Conservation (phyloP, 2,329 filamentous ascomycete species). For the Zymoseptoria brevis region DNA sequence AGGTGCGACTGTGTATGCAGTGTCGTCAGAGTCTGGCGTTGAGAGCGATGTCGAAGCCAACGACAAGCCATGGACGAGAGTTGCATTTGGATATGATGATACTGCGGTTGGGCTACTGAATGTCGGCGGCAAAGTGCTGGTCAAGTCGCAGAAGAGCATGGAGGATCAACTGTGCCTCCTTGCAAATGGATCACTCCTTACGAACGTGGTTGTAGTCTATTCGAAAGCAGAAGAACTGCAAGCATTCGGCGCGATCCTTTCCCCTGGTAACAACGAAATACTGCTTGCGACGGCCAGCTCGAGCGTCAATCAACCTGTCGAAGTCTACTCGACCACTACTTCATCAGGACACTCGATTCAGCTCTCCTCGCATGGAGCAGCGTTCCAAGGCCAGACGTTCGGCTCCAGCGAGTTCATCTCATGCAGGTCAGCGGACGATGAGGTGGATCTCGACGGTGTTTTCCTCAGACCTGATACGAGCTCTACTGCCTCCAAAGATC, state of each 20-base stretch:
- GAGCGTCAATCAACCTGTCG: conserved; percentile 23
- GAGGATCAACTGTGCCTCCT: conserved; percentile 16
- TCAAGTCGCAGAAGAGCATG: conserved; percentile 17
- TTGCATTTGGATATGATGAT: conserved; percentile 13
- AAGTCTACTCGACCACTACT: conserved; percentile 26
- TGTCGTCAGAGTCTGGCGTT: not conserved
- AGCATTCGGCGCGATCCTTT: conserved; percentile 15
- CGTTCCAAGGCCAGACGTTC: conserved; percentile 14
- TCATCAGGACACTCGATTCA: conserved; percentile 12
- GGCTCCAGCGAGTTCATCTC: conserved; percentile 19
- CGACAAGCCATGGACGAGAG: conserved; percentile 3
- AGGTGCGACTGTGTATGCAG: conserved; percentile 6
- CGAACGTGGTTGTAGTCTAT: conserved; percentile 1
- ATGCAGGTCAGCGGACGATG: conserved; percentile 24
- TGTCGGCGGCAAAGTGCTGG: conserved; percentile 12
- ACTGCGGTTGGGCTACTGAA: conserved; percentile 10
- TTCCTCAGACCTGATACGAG: conserved; percentile 19
- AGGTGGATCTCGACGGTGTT: conserved; percentile 25
- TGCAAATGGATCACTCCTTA: conserved; percentile 1
- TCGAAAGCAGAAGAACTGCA: conserved; percentile 6
- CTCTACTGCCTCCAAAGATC: conserved; percentile 6
- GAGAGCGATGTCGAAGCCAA: not conserved
- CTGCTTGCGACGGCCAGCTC: conserved; percentile 24
- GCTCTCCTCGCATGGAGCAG: conserved; percentile 19
- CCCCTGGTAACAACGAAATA: conserved; percentile 16